A percentile compares a stretch with the other conserved stretches of the same genome.
These are phyloP conservation scores for Adansonia gregorii DNA, from an alignment of 441 rosid species.

Conservation along the genomic window DNA sequence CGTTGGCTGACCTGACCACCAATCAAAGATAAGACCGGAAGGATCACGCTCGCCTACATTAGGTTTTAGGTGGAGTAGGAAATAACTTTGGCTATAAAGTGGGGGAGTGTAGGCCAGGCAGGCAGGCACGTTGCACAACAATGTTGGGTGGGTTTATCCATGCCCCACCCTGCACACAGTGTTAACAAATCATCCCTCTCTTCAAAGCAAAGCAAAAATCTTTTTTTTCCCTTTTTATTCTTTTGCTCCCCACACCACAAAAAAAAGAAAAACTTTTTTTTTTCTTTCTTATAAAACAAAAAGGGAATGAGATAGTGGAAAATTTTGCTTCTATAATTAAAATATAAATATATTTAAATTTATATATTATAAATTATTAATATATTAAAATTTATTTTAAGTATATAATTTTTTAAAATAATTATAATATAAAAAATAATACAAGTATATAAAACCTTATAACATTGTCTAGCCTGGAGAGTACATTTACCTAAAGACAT, in stretches of 20 bases:
- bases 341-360: too few species aligned
- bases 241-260: not conserved
- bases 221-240: not conserved
- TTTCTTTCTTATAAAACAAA: not conserved
- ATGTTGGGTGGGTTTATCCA: slow-evolving; percentile 17
- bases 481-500: not conserved
- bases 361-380: too few species aligned
- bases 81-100: not conserved
- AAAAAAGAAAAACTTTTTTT: too few species aligned
- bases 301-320: not conserved
- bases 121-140: slow-evolving; percentile 25
- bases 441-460: not conserved
- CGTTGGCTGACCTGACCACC: too few species aligned
- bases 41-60: slow-evolving; percentile 40
- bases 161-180: slow-evolving; percentile 17
- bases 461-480: slow-evolving; percentile 19
- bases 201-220: not conserved
- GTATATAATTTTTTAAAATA: too few species aligned
- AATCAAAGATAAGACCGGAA: too few species aligned
- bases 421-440: too few species aligned
- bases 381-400: too few species aligned
- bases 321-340: too few species aligned
- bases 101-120: not conserved
- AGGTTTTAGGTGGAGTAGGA: slow-evolving; percentile 19
- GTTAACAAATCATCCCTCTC: slow-evolving; percentile 21